phyloP scores from a whole-genome alignment of 208 protist genomes.

The Trypanosoma vivax region DNA sequence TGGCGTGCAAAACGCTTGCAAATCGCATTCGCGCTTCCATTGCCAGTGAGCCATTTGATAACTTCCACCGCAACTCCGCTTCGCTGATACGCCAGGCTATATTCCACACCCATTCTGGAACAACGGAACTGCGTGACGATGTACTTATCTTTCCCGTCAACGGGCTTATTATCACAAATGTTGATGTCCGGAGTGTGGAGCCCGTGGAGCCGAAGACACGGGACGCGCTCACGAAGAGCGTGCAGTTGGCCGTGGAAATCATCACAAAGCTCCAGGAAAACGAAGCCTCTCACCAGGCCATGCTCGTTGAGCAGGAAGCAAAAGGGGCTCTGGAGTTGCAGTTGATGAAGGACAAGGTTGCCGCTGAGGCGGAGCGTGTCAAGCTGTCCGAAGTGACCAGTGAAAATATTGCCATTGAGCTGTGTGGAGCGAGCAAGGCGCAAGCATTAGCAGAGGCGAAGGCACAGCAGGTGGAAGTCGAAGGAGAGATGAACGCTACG shows the following conservation, averaged over 20 bases:
- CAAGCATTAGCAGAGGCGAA: constrained; percentile 58
- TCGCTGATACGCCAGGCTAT: constrained; percentile 89
- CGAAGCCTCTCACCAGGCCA: constrained; percentile 73
- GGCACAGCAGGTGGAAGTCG: too few species aligned
- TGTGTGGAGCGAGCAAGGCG: constrained; percentile 55
- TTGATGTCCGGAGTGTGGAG: constrained; percentile 92
- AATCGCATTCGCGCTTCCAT: constrained; percentile 90
- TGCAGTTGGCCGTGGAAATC: constrained; percentile 91
- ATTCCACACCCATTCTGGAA: constrained; percentile 55
- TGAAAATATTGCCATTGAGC: constrained; percentile 63
- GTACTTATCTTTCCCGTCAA: constrained; percentile 82
- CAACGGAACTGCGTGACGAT: constrained; percentile 26
- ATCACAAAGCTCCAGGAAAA: constrained; percentile 87
- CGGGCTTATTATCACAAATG: constrained; percentile 88
- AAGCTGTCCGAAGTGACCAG: constrained; percentile 61
- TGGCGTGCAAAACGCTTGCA: constrained; percentile 92
- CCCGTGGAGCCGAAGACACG: constrained; percentile 89
- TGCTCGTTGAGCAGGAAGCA: constrained; percentile 69
- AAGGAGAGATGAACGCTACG: constrained; percentile 56
- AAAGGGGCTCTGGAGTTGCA: constrained; percentile 64
- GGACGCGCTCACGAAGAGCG: constrained; percentile 75
- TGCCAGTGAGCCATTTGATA: constrained; percentile 88
- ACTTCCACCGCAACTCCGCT: constrained; percentile 94
- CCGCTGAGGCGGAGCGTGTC: constrained; percentile 52
- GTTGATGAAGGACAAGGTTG: constrained; percentile 51